Percentiles rank a stretch among this genome's conserved stretches.
These are phyloP conservation scores for Talaromyces atroroseus DNA, from an alignment of 2,329 filamentous ascomycete genomes.

Conservation along the genomic window DNA sequence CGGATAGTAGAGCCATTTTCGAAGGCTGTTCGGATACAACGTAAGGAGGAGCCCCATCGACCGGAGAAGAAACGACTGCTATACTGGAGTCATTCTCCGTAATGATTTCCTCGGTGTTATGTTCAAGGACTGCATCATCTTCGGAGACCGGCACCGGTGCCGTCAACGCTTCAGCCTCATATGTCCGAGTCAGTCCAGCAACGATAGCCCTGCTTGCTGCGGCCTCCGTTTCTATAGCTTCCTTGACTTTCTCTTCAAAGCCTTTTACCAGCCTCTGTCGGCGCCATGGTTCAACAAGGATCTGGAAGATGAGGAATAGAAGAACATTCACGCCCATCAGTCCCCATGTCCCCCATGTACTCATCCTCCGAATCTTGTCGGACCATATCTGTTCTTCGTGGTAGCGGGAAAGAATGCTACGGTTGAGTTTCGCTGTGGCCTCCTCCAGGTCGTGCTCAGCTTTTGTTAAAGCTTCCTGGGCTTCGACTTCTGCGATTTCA, in stretches of 20 bases:
- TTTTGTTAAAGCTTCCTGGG: slow-evolving; percentile 65
- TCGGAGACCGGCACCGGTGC: slow-evolving; percentile 7
- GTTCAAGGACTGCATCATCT: background rate
- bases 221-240: slow-evolving; percentile 63
- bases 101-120: background rate
- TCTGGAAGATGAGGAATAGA: slow-evolving; percentile 77
- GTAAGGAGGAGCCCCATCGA: background rate
- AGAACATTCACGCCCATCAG: slow-evolving; percentile 95
- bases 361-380: slow-evolving; percentile 91
- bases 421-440: slow-evolving; percentile 67
- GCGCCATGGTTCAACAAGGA: slow-evolving; percentile 90
- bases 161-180: slow-evolving; percentile 3
- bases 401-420: slow-evolving; percentile 81
- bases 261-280: slow-evolving; percentile 72
- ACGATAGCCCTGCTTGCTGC: slow-evolving; percentile 12
- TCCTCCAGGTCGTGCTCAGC: slow-evolving; percentile 78
- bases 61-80: background rate
- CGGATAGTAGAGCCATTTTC: background rate
- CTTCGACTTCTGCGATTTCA: slow-evolving; percentile 71
- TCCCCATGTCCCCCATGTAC: slow-evolving; percentile 97
- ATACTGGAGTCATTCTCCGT: background rate
- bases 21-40: background rate
- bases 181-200: background rate
- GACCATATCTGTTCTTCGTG: slow-evolving; percentile 99
- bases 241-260: slow-evolving; percentile 70